A percentile compares a stretch with the other conserved stretches of the same genome.
These are phyloP conservation scores for Neocatenulostroma microsporum DNA, from an alignment of 2,329 filamentous ascomycete species.

Conservation along the genomic window DNA sequence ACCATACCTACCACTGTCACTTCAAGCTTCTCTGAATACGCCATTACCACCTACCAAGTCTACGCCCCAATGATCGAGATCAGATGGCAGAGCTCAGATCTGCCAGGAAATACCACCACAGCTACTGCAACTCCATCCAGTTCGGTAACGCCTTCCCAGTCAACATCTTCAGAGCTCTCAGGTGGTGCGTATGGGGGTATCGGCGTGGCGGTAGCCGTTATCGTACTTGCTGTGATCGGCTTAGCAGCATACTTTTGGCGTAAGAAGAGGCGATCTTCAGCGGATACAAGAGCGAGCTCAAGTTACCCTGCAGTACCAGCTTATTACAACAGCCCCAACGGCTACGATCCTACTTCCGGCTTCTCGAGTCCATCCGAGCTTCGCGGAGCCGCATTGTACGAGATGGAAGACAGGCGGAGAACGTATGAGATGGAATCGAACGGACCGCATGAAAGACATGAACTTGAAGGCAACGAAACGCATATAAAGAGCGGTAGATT, in stretches of 20 bases:
- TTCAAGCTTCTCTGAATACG: not conserved
- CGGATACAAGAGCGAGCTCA: no score
- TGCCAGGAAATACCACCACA: not conserved
- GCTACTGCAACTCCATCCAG: not conserved
- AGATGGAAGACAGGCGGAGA: not conserved
- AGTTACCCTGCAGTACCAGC: no score
- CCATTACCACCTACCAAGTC: constrained; percentile 1
- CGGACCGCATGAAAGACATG: no score
- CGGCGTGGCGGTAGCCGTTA: not conserved
- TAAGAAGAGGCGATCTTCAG: no score
- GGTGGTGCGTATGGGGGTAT: not conserved
- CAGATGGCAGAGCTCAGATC: constrained; percentile 1
- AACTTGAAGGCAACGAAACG: no score
- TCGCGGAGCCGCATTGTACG: not conserved
- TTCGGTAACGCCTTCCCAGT: not conserved
- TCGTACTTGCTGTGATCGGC: no score
- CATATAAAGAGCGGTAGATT: no score
- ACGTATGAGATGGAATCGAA: constrained; percentile 1
- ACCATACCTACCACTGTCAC: constrained; percentile 1
- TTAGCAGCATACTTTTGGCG: no score
- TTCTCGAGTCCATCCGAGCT: not conserved
- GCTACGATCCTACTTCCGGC: not conserved
- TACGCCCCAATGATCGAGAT: constrained; percentile 2
- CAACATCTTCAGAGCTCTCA: not conserved
- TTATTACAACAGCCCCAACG: not conserved